These are phyloP conservation scores for Penicillium cataractarum DNA, from an alignment of 495 filamentous ascomycete genomes.

Conservation along the genomic window DNA sequence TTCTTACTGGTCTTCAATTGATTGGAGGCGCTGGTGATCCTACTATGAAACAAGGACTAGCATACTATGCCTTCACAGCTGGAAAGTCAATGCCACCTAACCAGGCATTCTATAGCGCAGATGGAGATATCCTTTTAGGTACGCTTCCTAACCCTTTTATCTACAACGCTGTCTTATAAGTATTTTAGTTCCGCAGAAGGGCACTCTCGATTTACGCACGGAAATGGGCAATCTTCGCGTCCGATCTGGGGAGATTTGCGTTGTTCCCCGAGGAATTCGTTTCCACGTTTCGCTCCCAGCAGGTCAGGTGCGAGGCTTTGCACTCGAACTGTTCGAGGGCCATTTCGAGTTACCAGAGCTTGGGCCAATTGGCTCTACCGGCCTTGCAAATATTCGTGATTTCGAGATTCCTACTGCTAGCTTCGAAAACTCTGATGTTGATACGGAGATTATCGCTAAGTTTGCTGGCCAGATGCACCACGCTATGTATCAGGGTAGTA, in stretches of 20 bases:
- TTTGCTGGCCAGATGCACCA: neutral
- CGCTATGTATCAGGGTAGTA: neutral
- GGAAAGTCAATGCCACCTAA: neutral
- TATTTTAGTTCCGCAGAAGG: neutral
- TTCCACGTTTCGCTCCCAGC: constrained; percentile 1
- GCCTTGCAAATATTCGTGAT: neutral
- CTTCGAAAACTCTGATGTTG: neutral
- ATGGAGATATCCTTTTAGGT: neutral
- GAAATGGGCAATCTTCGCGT: constrained; percentile 1
- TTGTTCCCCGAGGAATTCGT: neutral
- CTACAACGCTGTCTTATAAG: neutral
- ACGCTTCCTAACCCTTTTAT: neutral
- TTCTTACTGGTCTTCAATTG: neutral
- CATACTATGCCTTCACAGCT: neutral
- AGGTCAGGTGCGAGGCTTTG: neutral
- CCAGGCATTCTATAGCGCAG: neutral
- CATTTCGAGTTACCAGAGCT: constrained; percentile 3
- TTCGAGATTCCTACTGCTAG: neutral
- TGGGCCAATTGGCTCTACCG: neutral
- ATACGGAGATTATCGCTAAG: constrained; percentile 1
- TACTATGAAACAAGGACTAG: neutral
- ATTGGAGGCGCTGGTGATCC: neutral
- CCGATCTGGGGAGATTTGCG: neutral
- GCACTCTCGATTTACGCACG: neutral
- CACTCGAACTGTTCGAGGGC: neutral